phyloP scores from a whole-genome alignment of 352 stramenopile species.

The Stramenopiles sp. region DNA sequence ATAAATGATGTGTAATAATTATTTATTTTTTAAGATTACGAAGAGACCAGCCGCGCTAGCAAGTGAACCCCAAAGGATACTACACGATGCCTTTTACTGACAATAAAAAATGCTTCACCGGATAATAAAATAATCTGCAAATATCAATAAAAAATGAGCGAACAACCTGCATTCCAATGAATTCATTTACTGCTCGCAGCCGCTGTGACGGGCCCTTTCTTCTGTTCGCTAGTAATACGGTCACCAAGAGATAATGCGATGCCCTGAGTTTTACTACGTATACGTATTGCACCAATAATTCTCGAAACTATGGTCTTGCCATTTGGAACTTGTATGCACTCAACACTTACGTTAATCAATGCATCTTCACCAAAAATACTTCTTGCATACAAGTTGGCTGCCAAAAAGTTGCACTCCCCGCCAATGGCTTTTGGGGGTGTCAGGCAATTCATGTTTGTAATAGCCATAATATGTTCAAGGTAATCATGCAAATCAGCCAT shows the following conservation, averaged over 20 bases:
- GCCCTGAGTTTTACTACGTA: slow-evolving; percentile 98
- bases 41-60: too few species aligned
- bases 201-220: background rate
- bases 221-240: slow-evolving; percentile 88
- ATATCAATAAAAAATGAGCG: too few species aligned
- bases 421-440: slow-evolving; percentile 65
- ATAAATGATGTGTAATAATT: too few species aligned
- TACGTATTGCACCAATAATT: slow-evolving; percentile 48
- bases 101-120: too few species aligned
- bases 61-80: too few species aligned
- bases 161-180: too few species aligned
- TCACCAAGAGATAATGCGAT: slow-evolving; percentile 97
- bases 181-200: background rate
- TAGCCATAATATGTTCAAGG: slow-evolving; percentile 89
- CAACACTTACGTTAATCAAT: slow-evolving; percentile 96
- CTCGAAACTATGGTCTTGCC: slow-evolving; percentile 88
- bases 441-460: slow-evolving; percentile 98
- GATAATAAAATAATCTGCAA: too few species aligned
- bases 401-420: slow-evolving; percentile 73
- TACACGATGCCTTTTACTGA: too few species aligned
- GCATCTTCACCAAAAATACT: slow-evolving; percentile 89
- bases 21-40: too few species aligned
- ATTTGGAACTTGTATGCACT: slow-evolving; percentile 88
- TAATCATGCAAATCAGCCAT: slow-evolving; percentile 92
- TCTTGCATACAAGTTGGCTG: slow-evolving; percentile 73